phyloP scores from a whole-genome alignment of 306 rosid genomes.

The Quercus cerris region DNA sequence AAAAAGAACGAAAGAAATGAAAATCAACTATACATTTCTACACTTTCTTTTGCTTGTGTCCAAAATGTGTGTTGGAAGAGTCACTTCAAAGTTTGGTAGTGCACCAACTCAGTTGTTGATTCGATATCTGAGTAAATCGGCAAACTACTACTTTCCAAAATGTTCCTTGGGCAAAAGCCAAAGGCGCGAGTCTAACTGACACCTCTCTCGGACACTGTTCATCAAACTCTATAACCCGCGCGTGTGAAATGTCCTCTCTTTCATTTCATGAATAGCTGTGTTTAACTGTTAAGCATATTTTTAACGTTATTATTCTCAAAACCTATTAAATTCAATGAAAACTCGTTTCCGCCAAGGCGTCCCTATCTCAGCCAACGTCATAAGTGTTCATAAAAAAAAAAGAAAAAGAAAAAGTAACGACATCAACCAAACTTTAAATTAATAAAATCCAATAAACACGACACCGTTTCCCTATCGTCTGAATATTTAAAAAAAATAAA shows the following conservation, averaged over 20 bases:
- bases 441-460: not conserved
- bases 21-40: too few relatives aligned
- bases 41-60: too few relatives aligned
- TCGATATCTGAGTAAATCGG: too few relatives aligned
- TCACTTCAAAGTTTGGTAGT: too few relatives aligned
- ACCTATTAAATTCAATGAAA: not conserved
- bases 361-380: not conserved
- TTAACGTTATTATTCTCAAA: too few relatives aligned
- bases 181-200: not conserved
- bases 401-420: not conserved
- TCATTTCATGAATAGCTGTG: too few relatives aligned
- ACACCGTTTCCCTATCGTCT: not conserved
- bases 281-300: too few relatives aligned
- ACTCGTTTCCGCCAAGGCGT: not conserved
- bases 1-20: too few relatives aligned
- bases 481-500: too few relatives aligned
- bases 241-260: not conserved
- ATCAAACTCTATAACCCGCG: not conserved
- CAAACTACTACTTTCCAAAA: not conserved
- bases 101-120: too few relatives aligned
- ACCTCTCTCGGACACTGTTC: not conserved
- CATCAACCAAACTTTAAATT: not conserved
- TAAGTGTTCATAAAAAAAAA: too few relatives aligned
- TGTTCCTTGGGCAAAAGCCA: not conserved
- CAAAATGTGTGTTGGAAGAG: too few relatives aligned